Conservation (phyloP, 2,329 filamentous ascomycete species). For the Canariomyces notabilis region DNA sequence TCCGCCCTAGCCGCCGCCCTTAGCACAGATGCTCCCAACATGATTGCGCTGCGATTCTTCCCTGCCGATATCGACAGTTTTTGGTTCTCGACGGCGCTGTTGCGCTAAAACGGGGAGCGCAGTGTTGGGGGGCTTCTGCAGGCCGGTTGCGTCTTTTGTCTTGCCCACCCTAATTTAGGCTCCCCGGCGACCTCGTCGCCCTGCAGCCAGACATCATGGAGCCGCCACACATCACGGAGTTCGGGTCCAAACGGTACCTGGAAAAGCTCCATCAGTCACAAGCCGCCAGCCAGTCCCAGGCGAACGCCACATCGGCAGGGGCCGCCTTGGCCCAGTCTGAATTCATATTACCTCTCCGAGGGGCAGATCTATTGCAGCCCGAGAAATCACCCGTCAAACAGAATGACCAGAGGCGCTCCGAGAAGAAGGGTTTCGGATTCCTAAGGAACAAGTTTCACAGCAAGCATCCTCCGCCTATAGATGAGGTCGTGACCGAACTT, state of each 20-base stretch:
- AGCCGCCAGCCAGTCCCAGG: too few relatives aligned
- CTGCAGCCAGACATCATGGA: conserved; percentile 42
- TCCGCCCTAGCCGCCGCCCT: background rate
- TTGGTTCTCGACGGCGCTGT: conserved; percentile 12
- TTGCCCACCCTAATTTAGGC: conserved; percentile 16
- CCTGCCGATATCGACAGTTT: conserved; percentile 21
- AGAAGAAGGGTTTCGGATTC: conserved; percentile 36
- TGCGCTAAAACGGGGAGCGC: conserved; percentile 19
- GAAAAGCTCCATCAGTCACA: conserved; percentile 52
- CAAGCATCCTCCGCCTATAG: conserved; percentile 9
- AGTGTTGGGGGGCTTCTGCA: conserved; percentile 5
- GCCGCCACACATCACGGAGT: conserved; percentile 59
- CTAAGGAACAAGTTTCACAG: conserved; percentile 34
- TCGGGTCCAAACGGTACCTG: conserved; percentile 61
- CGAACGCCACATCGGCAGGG: conserved; percentile 30
- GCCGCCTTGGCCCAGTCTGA: conserved; percentile 15
- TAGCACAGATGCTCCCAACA: conserved; percentile 29
- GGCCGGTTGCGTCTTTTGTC: conserved; percentile 8
- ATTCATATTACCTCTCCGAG: conserved; percentile 29
- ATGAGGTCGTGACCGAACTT: conserved; percentile 22
- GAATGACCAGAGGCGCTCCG: conserved; percentile 24
- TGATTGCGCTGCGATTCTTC: conserved; percentile 29
- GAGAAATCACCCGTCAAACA: conserved; percentile 21
- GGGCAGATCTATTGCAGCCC: conserved; percentile 16
- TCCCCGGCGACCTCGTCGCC: conserved; percentile 20